Evolutionary conservation across 805 yeast species (phyloP).

Genomic region (Wickerhamomyces rabaulensis): DNA sequence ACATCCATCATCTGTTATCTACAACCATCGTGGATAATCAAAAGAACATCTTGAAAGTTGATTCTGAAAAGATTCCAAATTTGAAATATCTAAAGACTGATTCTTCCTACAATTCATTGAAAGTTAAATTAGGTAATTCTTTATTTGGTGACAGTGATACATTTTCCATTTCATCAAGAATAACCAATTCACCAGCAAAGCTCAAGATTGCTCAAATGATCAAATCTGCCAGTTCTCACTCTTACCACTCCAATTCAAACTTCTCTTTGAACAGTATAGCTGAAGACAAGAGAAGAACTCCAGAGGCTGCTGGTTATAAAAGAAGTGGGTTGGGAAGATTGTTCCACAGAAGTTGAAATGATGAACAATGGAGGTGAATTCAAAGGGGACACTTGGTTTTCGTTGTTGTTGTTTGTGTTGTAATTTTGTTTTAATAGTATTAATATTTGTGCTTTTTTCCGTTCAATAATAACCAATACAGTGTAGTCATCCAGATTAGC

Average conservation of each 20-base stretch:
- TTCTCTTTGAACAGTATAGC: slow-evolving; percentile 9
- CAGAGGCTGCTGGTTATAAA: neutral
- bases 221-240: slow-evolving; percentile 23
- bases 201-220: slow-evolving; percentile 18
- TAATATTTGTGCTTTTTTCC: neutral
- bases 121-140: slow-evolving; percentile 8
- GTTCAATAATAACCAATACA: too few species aligned
- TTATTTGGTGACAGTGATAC: neutral
- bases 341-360: slow-evolving; percentile 4
- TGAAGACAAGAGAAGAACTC: neutral
- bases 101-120: slow-evolving; percentile 8
- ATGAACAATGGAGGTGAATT: neutral
- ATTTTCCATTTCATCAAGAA: slow-evolving; percentile 2
- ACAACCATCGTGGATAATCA: slow-evolving; percentile 15
- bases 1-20: slow-evolving; percentile 4
- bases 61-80: slow-evolving; percentile 1
- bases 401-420: neutral
- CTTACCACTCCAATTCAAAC: slow-evolving; percentile 10
- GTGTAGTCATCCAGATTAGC: neutral
- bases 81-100: slow-evolving; percentile 13
- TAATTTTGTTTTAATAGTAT: neutral
- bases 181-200: slow-evolving; percentile 15
- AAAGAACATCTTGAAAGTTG: slow-evolving; percentile 6
- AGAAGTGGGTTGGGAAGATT: slow-evolving; percentile 5
- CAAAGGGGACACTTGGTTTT: neutral